Base-by-base conservation (phyloP, 2,329 filamentous ascomycete species). In the Penicillium freii region DNA sequence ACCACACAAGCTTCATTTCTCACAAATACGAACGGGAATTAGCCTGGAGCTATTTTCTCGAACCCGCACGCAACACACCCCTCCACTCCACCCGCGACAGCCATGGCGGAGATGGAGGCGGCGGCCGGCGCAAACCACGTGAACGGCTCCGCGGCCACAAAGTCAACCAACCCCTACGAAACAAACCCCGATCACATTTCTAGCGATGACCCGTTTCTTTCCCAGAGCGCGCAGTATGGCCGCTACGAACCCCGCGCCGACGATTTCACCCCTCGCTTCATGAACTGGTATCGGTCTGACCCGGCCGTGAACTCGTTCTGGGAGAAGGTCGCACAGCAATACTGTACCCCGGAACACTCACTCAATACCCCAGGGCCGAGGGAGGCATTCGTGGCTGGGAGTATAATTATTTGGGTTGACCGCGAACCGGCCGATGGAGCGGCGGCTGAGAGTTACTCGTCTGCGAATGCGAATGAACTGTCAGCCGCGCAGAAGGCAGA, bases 401-500 rank as follows among this genome's bases (percentile, higher is more conserved):
- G 69, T 50, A 64, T 76, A 39, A 67, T 75, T 27, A 70, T 77
- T 51, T 66, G 72, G 57, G 68, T 75, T 23, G 74, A 77, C 53
- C 62, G 64, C 33, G 68, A 71, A 47, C 45, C 60, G 27, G 62
- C 63, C 9, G 60, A 67, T n/a, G 65, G 62, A 19, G 56, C 63
- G 31, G 63, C 65, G 7, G 64, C 69, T n/a, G 71, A 73, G 40
- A 63, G 58, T 59, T 74, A 68, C 57, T 69, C 71, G 7, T 66
- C 63, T 29, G 59, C 67, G 29, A 76, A 77, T 63, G 70, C 67
- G 38, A 77, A 77, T 58, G 75, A 76, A 55, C 50, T 72, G 25
- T 66, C 61, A 23, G 69, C 75, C 4, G 68, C 73, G 27, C 71
- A 64, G 31, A 71, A 74, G 47, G 74, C 68, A 11, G 68, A 74